These are phyloP conservation scores for Myrica gale DNA, from an alignment of 306 rosid genomes.

Conservation along the genomic window DNA sequence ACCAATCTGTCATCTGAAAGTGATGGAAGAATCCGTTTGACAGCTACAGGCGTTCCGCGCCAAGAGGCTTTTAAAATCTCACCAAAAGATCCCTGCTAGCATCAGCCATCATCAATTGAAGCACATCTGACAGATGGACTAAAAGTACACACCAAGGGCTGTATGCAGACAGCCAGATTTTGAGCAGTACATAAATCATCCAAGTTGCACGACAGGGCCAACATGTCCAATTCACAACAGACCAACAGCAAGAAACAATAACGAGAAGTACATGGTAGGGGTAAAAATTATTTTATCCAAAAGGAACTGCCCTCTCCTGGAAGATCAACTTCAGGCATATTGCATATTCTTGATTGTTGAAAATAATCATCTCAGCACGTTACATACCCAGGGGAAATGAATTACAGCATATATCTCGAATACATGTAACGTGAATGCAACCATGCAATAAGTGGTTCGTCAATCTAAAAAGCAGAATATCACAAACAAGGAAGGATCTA, in stretches of 20 bases:
- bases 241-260: not conserved
- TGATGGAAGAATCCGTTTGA: constrained; percentile 87
- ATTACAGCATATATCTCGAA: not conserved
- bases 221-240: not conserved
- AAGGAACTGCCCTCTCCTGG: not conserved
- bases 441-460: not conserved
- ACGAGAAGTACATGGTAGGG: not conserved
- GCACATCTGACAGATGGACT: constrained; percentile 9
- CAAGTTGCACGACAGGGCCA: not conserved
- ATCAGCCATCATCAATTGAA: constrained; percentile 13
- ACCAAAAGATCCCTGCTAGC: constrained; percentile 80
- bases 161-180: not conserved
- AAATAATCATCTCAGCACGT: not conserved
- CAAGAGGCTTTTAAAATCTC: constrained; percentile 82
- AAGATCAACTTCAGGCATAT: not conserved
- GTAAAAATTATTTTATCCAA: not conserved
- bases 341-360: not conserved
- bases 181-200: not conserved
- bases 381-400: constrained; percentile 4
- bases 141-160: constrained; percentile 1
- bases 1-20: constrained; percentile 92
- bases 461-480: not conserved
- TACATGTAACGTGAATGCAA: not conserved
- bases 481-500: constrained; percentile 1
- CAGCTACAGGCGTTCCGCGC: constrained; percentile 96